Conservation (phyloP, 441 rosid species). For the Erysimum pusillum region DNA sequence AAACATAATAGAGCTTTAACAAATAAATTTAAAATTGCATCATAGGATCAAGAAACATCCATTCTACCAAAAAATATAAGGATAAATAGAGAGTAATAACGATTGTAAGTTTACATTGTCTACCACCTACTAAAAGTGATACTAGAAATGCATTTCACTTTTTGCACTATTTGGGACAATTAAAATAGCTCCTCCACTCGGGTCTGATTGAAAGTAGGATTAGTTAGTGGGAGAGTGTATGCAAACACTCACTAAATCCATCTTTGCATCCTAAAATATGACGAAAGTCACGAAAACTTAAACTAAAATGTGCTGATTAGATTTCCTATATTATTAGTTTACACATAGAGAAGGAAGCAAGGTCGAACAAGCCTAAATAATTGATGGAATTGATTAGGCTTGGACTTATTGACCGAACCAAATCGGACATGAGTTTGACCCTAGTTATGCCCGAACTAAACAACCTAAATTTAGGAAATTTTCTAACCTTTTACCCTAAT, state of each 20-base stretch:
- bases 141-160: slow-evolving; percentile 7
- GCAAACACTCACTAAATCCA: slow-evolving; percentile 17
- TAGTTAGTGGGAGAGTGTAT: slow-evolving; percentile 20
- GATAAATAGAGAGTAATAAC: neutral
- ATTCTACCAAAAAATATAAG: neutral
- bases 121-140: slow-evolving; percentile 23
- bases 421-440: no score
- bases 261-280: slow-evolving; percentile 17
- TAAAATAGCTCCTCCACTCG: neutral
- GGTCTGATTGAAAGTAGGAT: neutral
- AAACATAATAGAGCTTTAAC: neutral
- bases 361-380: no score
- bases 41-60: neutral
- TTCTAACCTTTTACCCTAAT: no score
- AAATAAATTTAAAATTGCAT: no score
- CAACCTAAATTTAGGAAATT: no score
- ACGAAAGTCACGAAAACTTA: neutral
- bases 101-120: slow-evolving; percentile 16
- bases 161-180: neutral
- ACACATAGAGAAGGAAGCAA: no score
- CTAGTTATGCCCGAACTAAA: no score
- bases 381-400: no score
- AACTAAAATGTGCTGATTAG: neutral
- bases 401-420: no score
- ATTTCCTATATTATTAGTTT: neutral